Percentiles rank a stretch among this genome's conserved stretches.
Evolutionary conservation across 352 stramenopile species (phyloP).

Genomic region (Globisporangium splendens): DNA sequence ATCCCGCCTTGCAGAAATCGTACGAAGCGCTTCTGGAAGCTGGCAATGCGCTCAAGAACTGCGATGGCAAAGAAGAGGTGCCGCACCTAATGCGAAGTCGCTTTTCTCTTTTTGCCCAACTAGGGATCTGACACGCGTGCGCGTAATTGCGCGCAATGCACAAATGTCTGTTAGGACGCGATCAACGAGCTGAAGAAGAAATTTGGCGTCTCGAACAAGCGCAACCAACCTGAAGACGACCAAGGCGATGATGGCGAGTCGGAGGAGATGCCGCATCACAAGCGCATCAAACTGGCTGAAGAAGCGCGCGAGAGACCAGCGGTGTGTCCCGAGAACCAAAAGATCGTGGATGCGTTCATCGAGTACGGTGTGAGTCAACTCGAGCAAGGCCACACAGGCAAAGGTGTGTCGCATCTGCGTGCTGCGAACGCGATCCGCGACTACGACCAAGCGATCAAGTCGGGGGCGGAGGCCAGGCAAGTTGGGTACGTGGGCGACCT

Average conservation of each 20-base stretch:
- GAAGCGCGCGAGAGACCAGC: slow-evolving; percentile 47
- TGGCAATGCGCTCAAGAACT: slow-evolving; percentile 24
- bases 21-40: slow-evolving; percentile 36
- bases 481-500: slow-evolving; percentile 56
- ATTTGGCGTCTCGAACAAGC: slow-evolving; percentile 17
- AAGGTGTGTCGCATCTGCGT: slow-evolving; percentile 65
- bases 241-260: slow-evolving; percentile 18
- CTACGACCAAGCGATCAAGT: slow-evolving; percentile 44
- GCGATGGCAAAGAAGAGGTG: slow-evolving; percentile 29
- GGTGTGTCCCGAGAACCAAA: slow-evolving; percentile 51
- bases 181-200: slow-evolving; percentile 31
- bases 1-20: slow-evolving; percentile 19
- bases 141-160: too few species aligned
- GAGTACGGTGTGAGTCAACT: slow-evolving; percentile 62
- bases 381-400: slow-evolving; percentile 62
- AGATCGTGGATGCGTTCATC: slow-evolving; percentile 71
- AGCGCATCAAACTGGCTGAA: slow-evolving; percentile 51
- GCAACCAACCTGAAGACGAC: slow-evolving; percentile 11
- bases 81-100: not conserved
- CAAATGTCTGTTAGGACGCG: slow-evolving; percentile 13
- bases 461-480: slow-evolving; percentile 27
- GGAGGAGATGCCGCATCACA: slow-evolving; percentile 44
- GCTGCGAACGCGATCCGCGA: slow-evolving; percentile 59
- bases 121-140: too few species aligned
- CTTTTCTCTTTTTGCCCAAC: too few species aligned